Evolutionary conservation across 129 eudicot species (phyloP).

Genomic region (sunflower (Helianthus annuus)): HanXRQr2.0-SUNRISE NC_035442.2:143662765-143663264

Average conservation of each 20-base stretch:
- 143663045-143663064: too few relatives aligned
- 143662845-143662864: constrained; percentile 6
- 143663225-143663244: too few relatives aligned
- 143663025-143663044: too few relatives aligned
- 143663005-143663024: neutral
- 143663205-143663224: too few relatives aligned
- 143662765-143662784: neutral
- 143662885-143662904: constrained; percentile 9
- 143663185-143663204: too few relatives aligned
- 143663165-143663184: too few relatives aligned
- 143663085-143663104: too few relatives aligned
- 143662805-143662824: neutral
- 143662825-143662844: neutral
- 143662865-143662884: neutral
- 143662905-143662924: neutral
- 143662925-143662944: neutral
- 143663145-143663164: too few relatives aligned
- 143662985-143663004: neutral
- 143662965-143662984: constrained; percentile 1
- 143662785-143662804: neutral
- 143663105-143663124: too few relatives aligned
- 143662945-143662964: neutral
- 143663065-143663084: too few relatives aligned
- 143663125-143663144: too few relatives aligned
- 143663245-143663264: too few relatives aligned